Evolutionary conservation across 768 basidiomycete species (phyloP).

Genomic region (Phylloporus arenicola): DNA sequence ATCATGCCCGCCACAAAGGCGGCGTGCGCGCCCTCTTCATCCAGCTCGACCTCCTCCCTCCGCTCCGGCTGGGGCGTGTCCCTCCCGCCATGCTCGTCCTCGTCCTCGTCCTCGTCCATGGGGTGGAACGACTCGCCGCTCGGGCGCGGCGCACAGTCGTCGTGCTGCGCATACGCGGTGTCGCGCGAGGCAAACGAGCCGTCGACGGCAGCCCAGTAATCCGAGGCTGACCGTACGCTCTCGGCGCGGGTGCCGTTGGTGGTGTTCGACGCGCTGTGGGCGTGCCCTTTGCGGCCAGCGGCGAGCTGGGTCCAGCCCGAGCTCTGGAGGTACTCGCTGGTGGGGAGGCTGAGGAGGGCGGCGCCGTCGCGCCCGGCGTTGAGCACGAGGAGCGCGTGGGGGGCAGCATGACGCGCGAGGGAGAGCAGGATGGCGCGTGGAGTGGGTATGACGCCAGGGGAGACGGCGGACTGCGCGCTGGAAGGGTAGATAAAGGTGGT

Average conservation of each 20-base stretch:
- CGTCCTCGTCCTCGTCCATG: constrained; percentile 26
- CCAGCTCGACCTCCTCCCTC: constrained; percentile 38
- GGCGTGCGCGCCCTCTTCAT: constrained; percentile 75
- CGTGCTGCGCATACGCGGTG: constrained; percentile 9
- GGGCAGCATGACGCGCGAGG: constrained; percentile 56
- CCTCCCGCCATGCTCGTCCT: constrained; percentile 18
- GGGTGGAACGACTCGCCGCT: constrained; percentile 31
- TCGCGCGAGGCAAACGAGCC: constrained; percentile 19
- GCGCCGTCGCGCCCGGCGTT: constrained; percentile 78
- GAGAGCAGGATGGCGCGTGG: constrained; percentile 78
- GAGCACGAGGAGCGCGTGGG: constrained; percentile 76
- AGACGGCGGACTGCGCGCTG: constrained; percentile 16
- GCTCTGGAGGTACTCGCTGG: constrained; percentile 81
- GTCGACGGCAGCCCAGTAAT: constrained; percentile 59
- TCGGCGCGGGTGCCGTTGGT: constrained; percentile 24
- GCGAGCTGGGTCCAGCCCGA: constrained; percentile 58
- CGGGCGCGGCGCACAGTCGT: constrained; percentile 9
- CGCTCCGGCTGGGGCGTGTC: constrained; percentile 19
- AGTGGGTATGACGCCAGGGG: constrained; percentile 45
- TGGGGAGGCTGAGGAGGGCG: constrained; percentile 75
- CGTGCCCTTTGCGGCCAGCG: constrained; percentile 8
- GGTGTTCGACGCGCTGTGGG: constrained; percentile 14
- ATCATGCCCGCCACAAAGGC: constrained; percentile 89
- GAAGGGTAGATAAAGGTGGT: constrained; percentile 23
- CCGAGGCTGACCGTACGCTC: constrained; percentile 63